phyloP scores from a whole-genome alignment of 2,329 filamentous ascomycete species.

The Stemphylium lycopersici region DNA sequence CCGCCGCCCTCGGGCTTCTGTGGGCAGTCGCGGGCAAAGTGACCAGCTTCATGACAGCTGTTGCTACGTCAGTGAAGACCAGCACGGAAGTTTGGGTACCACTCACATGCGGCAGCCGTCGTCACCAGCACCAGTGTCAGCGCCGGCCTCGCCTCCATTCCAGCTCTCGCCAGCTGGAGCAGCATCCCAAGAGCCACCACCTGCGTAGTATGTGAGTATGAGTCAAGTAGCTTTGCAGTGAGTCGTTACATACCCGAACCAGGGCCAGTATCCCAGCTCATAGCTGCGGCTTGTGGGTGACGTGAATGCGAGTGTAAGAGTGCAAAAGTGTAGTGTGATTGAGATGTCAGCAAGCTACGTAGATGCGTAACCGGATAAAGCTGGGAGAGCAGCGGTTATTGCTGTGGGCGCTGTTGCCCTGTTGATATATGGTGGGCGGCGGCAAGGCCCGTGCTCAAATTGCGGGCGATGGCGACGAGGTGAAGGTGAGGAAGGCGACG shows the following conservation, averaged over 20 bases:
- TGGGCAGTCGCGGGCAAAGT: slow-evolving; percentile 58
- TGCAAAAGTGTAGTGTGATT: not conserved
- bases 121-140: slow-evolving; percentile 35
- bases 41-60: slow-evolving; percentile 52
- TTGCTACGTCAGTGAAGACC: slow-evolving; percentile 32
- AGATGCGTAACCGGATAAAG: not conserved
- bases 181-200: slow-evolving; percentile 20
- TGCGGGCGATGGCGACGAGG: slow-evolving; percentile 6
- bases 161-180: slow-evolving; percentile 9
- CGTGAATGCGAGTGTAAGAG: not conserved
- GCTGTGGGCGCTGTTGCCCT: slow-evolving; percentile 1
- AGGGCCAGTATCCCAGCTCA: slow-evolving; percentile 30
- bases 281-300: slow-evolving; percentile 9
- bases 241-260: slow-evolving; percentile 13
- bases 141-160: slow-evolving; percentile 16
- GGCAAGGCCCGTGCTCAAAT: slow-evolving; percentile 3
- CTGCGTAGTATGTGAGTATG: slow-evolving; percentile 15
- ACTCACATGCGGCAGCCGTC: slow-evolving; percentile 52
- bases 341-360: not conserved
- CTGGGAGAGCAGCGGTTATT: not conserved
- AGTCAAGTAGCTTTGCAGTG: slow-evolving; percentile 4
- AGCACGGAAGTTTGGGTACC: not conserved
- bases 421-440: not conserved
- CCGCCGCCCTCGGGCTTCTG: slow-evolving; percentile 46
- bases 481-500: slow-evolving; percentile 7